Base-by-base conservation (phyloP, 129 eudicot species). In the carrot (Daucus carota) region DNA sequence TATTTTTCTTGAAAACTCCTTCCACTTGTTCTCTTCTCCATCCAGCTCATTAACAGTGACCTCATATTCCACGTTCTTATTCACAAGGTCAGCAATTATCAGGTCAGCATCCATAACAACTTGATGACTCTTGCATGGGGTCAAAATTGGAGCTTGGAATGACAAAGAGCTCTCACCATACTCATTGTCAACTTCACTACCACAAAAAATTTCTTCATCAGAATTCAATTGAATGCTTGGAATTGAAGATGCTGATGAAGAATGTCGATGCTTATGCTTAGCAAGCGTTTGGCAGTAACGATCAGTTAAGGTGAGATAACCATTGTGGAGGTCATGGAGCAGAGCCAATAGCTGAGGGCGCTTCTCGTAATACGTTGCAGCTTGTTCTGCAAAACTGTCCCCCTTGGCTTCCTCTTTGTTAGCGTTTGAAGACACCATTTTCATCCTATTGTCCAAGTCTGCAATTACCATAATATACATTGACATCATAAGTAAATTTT, bases 381-480 rank as follows among this genome's bases (percentile, higher is more conserved):
- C 97, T 11, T 96, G 86, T 80, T 81, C 84, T 0, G 91, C 92
- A 75, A 92, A 92, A 62, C 89, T 85, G 75, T 92, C 96, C 6
- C 79, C 76, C 46, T 80, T 76, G 71, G 79, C 82, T 70, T 83
- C 90, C 34, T 52, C 54, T 17, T 83, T 85, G 44, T 73, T 73
- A 6, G 66, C 60, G 60, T 76, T 79, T 32, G 75, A 67, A 4
- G 70, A 70, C 73, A 87, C 32, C 77, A 22, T 74, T 85, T 92
- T 83, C 85, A 92, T 79, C 76, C 84, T 87, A 73, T 92, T 90
- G 67, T 92, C 97, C 89, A 92, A 78, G 76, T 92, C 97, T 92
- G 84, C 72, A 5, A 16, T n/a, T 17, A 18, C 73, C 29, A 40
- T 46, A 42, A 28, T 14, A 15, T 45, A 45, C 18, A 45, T 45